Evolutionary conservation across 805 yeast genomes (phyloP).

Genomic region (Nakazawaea pomicola): DNA sequence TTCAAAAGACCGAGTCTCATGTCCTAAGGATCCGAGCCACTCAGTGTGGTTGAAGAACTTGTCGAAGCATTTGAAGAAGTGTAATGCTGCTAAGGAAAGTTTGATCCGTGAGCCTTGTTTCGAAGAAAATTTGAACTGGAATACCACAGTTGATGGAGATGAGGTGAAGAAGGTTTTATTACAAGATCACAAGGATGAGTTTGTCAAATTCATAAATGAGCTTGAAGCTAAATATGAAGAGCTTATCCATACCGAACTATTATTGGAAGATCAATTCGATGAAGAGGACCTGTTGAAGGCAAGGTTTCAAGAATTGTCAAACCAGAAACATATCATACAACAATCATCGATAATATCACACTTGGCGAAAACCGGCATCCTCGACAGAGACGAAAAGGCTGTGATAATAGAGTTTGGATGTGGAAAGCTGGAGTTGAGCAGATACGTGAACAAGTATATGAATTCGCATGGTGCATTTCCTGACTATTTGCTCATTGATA

Average conservation of each 20-base stretch:
- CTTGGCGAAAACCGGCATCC: slow-evolving; percentile 35
- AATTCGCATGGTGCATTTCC: slow-evolving; percentile 10
- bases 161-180: background rate
- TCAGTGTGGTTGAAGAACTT: slow-evolving; percentile 61
- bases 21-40: slow-evolving; percentile 76
- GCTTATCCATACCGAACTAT: slow-evolving; percentile 12
- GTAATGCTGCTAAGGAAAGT: slow-evolving; percentile 40
- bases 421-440: slow-evolving; percentile 80
- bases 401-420: slow-evolving; percentile 76
- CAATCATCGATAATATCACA: slow-evolving; percentile 79
- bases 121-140: slow-evolving; percentile 39
- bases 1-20: slow-evolving; percentile 44
- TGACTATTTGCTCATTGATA: slow-evolving; percentile 59
- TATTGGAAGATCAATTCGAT: slow-evolving; percentile 17
- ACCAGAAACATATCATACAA: slow-evolving; percentile 75
- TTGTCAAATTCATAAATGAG: slow-evolving; percentile 18
- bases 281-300: slow-evolving; percentile 29
- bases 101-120: slow-evolving; percentile 44
- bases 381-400: slow-evolving; percentile 30
- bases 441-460: slow-evolving; percentile 45
- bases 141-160: slow-evolving; percentile 9
- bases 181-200: slow-evolving; percentile 18
- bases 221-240: slow-evolving; percentile 14
- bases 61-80: slow-evolving; percentile 52
- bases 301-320: slow-evolving; percentile 45